Base-by-base conservation (phyloP, 371 early-diverging fungal species). In the Mucor piriformis region DNA sequence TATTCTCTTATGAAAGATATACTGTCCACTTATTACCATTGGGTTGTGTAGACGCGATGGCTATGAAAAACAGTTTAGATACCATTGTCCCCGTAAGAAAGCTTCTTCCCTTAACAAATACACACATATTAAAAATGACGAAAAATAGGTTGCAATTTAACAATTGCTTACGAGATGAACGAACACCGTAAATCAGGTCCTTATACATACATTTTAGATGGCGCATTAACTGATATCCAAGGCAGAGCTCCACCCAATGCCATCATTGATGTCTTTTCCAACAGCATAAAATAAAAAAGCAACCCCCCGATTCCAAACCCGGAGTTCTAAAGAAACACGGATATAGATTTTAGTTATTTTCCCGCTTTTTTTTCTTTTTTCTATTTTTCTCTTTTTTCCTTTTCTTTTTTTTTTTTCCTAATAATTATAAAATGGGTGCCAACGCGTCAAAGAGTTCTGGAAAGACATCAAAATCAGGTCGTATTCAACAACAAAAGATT, bases 1-100 rank as follows among this genome's bases (percentile, higher is more conserved):
- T 18, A 20, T 8, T 29, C 29, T 29, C 29, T 29, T 29, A 5
- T 29, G n/a, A n/a, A n/a, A n/a, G n/a, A n/a, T n/a, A n/a, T n/a
- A n/a, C n/a, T n/a, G n/a, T n/a, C n/a, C n/a, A n/a, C n/a, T n/a
- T n/a, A n/a, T n/a, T n/a, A n/a, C n/a, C n/a, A n/a, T n/a, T n/a
- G n/a, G n/a, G n/a, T n/a, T n/a, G n/a, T n/a, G n/a, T 56, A 82
- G 83, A 53, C 71, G 73, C 33, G 70, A 83, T 11, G 76, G 76
- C 15, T 85, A 77, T 51, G 88, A 87, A 59, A 85, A 83, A 50
- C 88, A 87, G 61, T 82, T 78, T 61, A 70, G 88, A 57, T 71
- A 85, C 35, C 73, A 77, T 40, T 87, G 88, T 64, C 86, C 83
- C 58, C 61, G 87, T 73, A 79, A 69, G 64, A 24, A 18, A 15